Base-by-base conservation (phyloP, 805 yeast genomes). In the Scheffersomyces spartinae region DNA sequence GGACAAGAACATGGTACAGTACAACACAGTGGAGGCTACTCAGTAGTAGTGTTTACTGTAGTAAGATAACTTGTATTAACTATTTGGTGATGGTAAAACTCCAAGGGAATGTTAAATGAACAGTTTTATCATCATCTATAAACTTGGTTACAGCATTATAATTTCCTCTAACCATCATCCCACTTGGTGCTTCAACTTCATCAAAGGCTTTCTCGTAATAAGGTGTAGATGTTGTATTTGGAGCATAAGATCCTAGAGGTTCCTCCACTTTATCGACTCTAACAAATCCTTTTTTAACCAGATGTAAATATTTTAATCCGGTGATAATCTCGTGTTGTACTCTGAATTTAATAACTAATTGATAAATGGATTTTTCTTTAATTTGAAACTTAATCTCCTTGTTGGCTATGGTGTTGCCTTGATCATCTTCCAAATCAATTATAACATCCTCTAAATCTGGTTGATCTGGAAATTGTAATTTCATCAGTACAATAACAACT, bases 301-400 rank as follows among this genome's bases (percentile, higher is more conserved):
- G 72, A 51, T 83, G 95, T 36, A 82, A 66, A 49, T 85, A 86
- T 47, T 78, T 75, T 46, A 86, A 68, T 1, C 96, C 96, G 2
- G 95, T 85, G 40, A 86, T 75, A 37, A 86, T 82, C 47, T 82
- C 93, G 43, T 80, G 88, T 52, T 85, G 95, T 17, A 86, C 78
- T 38, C 84, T 70, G 58, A 85, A 86, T 37, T 71, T 74, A 43
- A 84, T 71, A 34, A 61, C 69, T 45, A 84, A 62, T 41, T 71
- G 74, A 53, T 83, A 85, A 17, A 71, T 58, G 10, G 88, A 66
- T 38, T 73, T 76, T 44, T 84, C 95, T 47, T 80, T 81, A 49
- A 85, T 74, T 47, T 68, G 66, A 53, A 83, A 78, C 33, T 79
- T 70, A 39, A 75, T 70, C 26, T 72, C 73, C 31, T 73, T 68